Percentiles rank a stretch among this genome's conserved stretches.
phyloP scores from a whole-genome alignment of 371 early-diverging fungal genomes.

The Entomophthora muscae region DNA sequence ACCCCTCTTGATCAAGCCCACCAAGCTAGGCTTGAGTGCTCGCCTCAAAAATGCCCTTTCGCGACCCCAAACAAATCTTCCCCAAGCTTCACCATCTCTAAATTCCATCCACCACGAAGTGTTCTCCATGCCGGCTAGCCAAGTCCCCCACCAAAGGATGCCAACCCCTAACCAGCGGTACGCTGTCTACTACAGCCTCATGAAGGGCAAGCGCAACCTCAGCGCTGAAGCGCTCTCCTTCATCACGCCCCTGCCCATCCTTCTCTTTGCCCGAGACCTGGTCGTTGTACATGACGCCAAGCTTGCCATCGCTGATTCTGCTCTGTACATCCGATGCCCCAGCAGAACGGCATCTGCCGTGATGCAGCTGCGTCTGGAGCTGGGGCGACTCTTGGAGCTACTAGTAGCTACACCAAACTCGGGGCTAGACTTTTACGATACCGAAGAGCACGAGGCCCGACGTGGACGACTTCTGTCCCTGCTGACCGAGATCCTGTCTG shows the following conservation, averaged over 20 bases:
- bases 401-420: background rate
- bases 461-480: background rate
- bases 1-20: background rate
- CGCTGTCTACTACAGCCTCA: slow-evolving; percentile 1
- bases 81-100: background rate
- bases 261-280: background rate
- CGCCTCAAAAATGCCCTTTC: background rate
- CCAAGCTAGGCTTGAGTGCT: background rate
- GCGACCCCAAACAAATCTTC: background rate
- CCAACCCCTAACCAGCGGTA: background rate
- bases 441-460: background rate
- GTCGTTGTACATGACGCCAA: background rate
- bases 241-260: slow-evolving; percentile 1
- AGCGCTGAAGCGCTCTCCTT: background rate
- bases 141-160: background rate
- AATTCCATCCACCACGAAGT: background rate
- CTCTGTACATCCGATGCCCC: background rate
- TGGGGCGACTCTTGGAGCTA: background rate
- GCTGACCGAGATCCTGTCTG: background rate
- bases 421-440: background rate
- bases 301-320: background rate
- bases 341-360: background rate
- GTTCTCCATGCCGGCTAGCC: background rate
- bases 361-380: background rate
- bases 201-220: slow-evolving; percentile 1